These are phyloP conservation scores for Melocanna baccifera DNA, from an alignment of 176 grass and related monocot genomes.

Conservation along the genomic window DNA sequence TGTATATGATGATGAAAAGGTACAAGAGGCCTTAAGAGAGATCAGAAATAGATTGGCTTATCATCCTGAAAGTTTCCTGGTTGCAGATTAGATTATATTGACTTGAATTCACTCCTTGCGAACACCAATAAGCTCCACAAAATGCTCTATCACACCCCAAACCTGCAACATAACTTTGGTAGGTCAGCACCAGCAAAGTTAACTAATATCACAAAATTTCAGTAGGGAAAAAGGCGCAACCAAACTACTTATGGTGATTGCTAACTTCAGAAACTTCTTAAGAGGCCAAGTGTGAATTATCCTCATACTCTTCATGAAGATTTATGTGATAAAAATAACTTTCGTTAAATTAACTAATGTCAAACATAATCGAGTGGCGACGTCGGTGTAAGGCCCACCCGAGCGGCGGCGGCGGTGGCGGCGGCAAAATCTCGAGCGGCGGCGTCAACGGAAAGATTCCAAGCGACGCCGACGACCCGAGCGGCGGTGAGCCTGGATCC, in stretches of 20 bases:
- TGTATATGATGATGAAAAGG: background rate
- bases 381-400: too few species aligned
- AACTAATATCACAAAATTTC: background rate
- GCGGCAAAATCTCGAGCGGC: too few species aligned
- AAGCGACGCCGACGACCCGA: too few species aligned
- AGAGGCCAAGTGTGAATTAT: background rate
- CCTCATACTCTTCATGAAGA: background rate
- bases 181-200: conserved; percentile 1
- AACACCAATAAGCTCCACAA: conserved; percentile 83
- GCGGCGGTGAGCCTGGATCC: too few species aligned
- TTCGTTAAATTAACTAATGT: conserved; percentile 4
- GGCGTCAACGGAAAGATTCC: too few species aligned
- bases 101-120: conserved; percentile 75
- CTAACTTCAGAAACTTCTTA: background rate
- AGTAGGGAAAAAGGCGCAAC: background rate
- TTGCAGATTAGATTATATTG: conserved; percentile 68
- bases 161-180: conserved; percentile 47
- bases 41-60: conserved; percentile 23
- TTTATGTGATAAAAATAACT: conserved; percentile 2
- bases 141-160: conserved; percentile 70
- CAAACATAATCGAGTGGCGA: too few species aligned
- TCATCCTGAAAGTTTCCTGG: conserved; percentile 68
- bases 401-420: too few species aligned
- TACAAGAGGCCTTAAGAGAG: background rate
- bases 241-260: background rate